Base-by-base conservation (phyloP, 148 eudicot species). In the Mesembryanthemum crystallinum region DNA sequence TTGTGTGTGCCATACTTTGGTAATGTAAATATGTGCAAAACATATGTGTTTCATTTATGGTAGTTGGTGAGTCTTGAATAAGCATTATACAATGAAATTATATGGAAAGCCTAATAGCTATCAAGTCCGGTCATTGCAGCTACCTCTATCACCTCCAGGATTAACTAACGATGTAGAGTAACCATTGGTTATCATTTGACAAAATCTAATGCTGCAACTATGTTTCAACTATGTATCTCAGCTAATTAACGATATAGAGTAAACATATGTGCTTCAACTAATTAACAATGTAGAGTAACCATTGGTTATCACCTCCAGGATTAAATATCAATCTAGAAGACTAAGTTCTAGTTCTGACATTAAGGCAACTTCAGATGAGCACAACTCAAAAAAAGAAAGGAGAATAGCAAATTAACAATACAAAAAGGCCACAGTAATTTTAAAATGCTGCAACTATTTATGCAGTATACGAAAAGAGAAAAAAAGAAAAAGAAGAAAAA, bases 121-220 rank as follows among this genome's bases (percentile, higher is more conserved):
- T 24, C 37, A 28, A 45, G 14, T 45, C 49, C 49, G 29, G 58
- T 28, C 61, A 4, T n/a, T 61, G 37, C 30, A 76, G 30, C 37
- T 43, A 64, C 52, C 60, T 24, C 54, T 59, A 68, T 28, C 61
- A 55, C 64, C 43, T 67, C 57, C 49, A 67, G 14, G 43, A 5
- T 45, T 13, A 45, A 13, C 14, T 8, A 42, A 59, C 42, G 25
- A 33, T 52, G 24, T 21, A 33, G 43, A 17, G 3, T 37, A 29
- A 8, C 24, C 43, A 51, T 24, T n/a, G 5, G 43, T 7, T 54
- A 59, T 24, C 59, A 55, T 32, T n/a, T n/a, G n/a, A n/a, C n/a
- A n/a, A n/a, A n/a, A n/a, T n/a, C n/a, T n/a, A n/a, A n/a, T n/a
- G n/a, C n/a, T n/a, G n/a, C n/a, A n/a, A n/a, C n/a, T n/a, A n/a